Evolutionary conservation across 768 basidiomycete species (phyloP).

Genomic region (Tylopilus plumbeoviolaceoides): DNA sequence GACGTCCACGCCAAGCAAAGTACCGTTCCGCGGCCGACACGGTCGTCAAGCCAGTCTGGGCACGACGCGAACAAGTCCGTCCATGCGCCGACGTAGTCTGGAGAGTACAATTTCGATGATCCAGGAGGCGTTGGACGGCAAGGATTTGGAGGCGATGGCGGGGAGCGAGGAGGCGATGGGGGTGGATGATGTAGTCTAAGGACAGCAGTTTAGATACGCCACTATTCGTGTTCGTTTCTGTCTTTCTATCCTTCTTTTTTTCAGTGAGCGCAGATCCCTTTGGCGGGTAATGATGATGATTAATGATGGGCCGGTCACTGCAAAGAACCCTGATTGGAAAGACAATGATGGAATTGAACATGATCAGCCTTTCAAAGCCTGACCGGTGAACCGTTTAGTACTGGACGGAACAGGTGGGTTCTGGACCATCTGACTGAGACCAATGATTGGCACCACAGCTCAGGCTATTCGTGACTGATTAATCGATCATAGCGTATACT

Average conservation of each 20-base stretch:
- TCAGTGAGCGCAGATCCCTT: not conserved
- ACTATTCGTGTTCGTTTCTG: no score
- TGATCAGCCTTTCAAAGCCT: no score
- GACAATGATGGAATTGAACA: no score
- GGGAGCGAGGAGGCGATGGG: not conserved
- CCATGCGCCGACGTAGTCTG: conserved; percentile 84
- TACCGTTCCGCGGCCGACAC: conserved; percentile 63
- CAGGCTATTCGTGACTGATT: no score
- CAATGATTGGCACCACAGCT: no score
- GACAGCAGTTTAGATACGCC: no score
- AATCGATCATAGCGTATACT: no score
- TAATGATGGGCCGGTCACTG: not conserved
- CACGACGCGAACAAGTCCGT: conserved; percentile 89
- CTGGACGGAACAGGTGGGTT: no score
- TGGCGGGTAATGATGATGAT: not conserved
- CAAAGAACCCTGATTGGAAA: not conserved
- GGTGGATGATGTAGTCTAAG: no score
- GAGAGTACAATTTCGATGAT: conserved; percentile 97
- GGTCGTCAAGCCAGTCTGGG: conserved; percentile 60
- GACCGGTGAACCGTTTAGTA: no score
- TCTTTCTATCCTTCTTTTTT: not conserved
- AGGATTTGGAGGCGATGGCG: conserved; percentile 34
- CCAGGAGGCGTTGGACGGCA: conserved; percentile 86
- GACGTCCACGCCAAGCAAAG: conserved; percentile 40
- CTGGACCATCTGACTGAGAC: no score